Evolutionary conservation across 345 rosid genomes (phyloP).

Genomic region (Gossypium longicalyx): DNA sequence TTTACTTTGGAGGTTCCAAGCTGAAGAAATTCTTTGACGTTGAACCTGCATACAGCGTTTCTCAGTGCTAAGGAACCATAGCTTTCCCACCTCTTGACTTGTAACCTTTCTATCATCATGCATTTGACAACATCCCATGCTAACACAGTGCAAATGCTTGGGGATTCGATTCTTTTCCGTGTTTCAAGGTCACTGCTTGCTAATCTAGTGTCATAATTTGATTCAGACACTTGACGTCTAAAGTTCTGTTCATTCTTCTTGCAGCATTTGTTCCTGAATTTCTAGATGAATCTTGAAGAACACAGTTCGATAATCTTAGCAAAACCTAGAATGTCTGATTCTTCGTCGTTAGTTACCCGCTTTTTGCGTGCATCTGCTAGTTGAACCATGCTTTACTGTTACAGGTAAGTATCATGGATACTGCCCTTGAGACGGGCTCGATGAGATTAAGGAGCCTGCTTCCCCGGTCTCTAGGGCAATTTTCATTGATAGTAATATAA

Average conservation of each 20-base stretch:
- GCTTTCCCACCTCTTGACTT: not conserved
- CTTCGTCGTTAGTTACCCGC: not conserved
- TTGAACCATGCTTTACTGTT: not conserved
- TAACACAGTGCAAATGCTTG: not conserved
- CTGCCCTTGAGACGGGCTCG: not conserved
- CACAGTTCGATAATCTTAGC: not conserved
- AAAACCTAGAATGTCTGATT: not conserved
- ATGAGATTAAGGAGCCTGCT: not conserved
- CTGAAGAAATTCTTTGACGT: not conserved
- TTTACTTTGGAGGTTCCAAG: not conserved
- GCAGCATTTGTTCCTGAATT: not conserved
- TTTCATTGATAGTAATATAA: not conserved
- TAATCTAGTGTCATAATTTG: not conserved
- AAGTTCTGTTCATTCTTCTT: slow-evolving; percentile 1
- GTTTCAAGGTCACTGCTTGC: not conserved
- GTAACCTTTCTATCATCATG: not conserved
- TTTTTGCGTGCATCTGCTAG: not conserved
- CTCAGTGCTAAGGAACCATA: not conserved
- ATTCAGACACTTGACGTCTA: not conserved
- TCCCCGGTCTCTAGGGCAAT: not conserved
- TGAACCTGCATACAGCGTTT: not conserved
- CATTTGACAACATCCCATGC: not conserved
- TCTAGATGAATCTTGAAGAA: not conserved
- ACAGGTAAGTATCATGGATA: not conserved
- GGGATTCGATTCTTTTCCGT: not conserved